Conservation (phyloP, 2,329 filamentous ascomycete species). For the Neophaeococcomyces aloes region DNA sequence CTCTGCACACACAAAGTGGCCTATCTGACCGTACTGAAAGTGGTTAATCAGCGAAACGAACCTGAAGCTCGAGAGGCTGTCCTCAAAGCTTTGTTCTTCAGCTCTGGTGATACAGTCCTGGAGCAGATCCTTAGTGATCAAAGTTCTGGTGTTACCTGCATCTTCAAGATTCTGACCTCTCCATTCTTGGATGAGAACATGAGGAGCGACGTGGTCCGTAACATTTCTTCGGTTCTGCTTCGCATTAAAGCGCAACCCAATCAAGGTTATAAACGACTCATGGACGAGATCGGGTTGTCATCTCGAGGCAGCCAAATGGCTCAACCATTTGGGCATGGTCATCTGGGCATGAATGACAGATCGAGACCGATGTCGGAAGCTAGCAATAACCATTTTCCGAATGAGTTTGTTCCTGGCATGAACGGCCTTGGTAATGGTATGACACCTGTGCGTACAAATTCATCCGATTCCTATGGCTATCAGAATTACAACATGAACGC, state of each 20-base stretch:
- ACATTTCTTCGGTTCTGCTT: conserved; percentile 76
- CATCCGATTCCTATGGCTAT: conserved; percentile 27
- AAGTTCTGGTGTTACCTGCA: conserved; percentile 82
- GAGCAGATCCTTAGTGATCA: conserved; percentile 88
- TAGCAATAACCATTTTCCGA: conserved; percentile 28
- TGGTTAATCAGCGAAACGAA: conserved; percentile 96
- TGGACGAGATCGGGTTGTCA: conserved; percentile 95
- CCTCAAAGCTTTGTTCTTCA: conserved; percentile 85
- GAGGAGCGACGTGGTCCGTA: conserved; percentile 77
- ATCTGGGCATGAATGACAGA: conserved; percentile 32
- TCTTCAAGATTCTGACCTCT: conserved; percentile 96
- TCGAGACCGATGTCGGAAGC: conserved; percentile 33
- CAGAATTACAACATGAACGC: conserved; percentile 30
- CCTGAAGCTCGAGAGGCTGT: conserved; percentile 83
- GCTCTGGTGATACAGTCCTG: conserved; percentile 70
- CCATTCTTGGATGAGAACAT: conserved; percentile 94
- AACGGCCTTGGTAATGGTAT: conserved; percentile 28
- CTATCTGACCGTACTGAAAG: conserved; percentile 91
- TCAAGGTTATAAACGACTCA: conserved; percentile 94
- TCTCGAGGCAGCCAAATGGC: conserved; percentile 30
- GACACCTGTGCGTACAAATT: conserved; percentile 29
- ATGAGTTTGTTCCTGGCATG: conserved; percentile 29
- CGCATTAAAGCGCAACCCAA: conserved; percentile 86
- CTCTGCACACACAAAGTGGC: conserved; percentile 98
- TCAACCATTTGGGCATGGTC: conserved; percentile 29